phyloP scores from a whole-genome alignment of 2,329 filamentous ascomycete species.

The Botrytis elliptica region DNA sequence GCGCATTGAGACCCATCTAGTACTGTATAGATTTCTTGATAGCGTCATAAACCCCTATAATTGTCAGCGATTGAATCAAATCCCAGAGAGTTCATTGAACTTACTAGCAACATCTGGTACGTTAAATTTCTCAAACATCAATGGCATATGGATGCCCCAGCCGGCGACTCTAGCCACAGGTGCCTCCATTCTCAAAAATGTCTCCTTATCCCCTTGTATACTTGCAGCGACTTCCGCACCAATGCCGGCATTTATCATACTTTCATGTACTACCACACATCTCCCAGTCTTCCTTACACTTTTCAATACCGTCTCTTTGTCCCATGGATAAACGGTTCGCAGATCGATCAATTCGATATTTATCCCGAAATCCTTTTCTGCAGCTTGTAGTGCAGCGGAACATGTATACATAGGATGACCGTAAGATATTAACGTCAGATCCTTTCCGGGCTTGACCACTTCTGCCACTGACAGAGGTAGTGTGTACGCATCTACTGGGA shows the following conservation, averaged over 20 bases:
- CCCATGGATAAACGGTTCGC: conserved; percentile 72
- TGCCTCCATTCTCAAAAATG: conserved; percentile 67
- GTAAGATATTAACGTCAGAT: conserved; percentile 68
- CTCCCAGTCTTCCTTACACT: conserved; percentile 70
- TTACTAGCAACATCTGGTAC: conserved; percentile 69
- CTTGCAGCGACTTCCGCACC: conserved; percentile 71
- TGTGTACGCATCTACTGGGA: conserved; percentile 65
- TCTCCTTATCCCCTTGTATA: conserved; percentile 60
- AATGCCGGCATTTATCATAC: conserved; percentile 71
- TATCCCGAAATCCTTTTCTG: conserved; percentile 65
- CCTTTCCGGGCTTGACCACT: conserved; percentile 62
- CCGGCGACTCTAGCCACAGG: conserved; percentile 69
- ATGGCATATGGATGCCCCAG: conserved; percentile 66
- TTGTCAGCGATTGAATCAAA: conserved; percentile 24
- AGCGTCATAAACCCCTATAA: conserved; percentile 39
- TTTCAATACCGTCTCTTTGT: conserved; percentile 61
- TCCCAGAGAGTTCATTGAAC: conserved; percentile 37
- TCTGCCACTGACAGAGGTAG: conserved; percentile 69
- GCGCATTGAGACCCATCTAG: conserved; percentile 3
- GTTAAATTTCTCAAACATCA: conserved; percentile 64
- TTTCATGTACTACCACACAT: conserved; percentile 71
- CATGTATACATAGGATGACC: conserved; percentile 71
- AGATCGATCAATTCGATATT: conserved; percentile 69
- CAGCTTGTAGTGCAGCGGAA: conserved; percentile 61
- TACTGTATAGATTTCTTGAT: conserved; percentile 39